phyloP scores from a whole-genome alignment of 371 early-diverging fungal species.

The Blakeslea trispora region DNA sequence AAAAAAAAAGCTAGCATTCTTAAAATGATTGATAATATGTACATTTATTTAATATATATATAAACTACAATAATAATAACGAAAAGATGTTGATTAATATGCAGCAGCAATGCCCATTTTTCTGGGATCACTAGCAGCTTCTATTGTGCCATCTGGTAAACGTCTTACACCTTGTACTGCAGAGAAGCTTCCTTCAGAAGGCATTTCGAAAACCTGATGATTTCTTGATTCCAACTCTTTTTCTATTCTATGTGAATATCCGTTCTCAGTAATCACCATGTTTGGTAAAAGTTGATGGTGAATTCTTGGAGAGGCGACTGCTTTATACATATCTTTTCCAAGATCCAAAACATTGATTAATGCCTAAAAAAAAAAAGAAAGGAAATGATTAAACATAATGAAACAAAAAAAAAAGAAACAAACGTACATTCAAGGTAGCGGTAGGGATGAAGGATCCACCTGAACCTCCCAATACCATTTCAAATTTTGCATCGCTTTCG shows the following conservation, averaged over 20 bases:
- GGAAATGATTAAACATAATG: no score
- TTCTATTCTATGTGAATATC: slow-evolving; percentile 13
- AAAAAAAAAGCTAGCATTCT: no score
- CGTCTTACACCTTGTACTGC: slow-evolving; percentile 45
- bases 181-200: slow-evolving; percentile 15
- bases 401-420: no score
- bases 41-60: neutral
- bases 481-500: slow-evolving; percentile 68
- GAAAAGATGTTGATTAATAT: slow-evolving; percentile 8
- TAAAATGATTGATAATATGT: no score
- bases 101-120: slow-evolving; percentile 47
- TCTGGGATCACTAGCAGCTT: slow-evolving; percentile 50
- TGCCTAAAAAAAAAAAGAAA: slow-evolving; percentile 35
- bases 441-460: slow-evolving; percentile 97
- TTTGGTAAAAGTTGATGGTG: slow-evolving; percentile 96
- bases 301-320: slow-evolving; percentile 80
- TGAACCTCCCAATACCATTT: slow-evolving; percentile 86
- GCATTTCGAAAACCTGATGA: slow-evolving; percentile 20
- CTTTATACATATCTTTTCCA: slow-evolving; percentile 65
- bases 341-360: slow-evolving; percentile 80
- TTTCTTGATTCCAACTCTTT: slow-evolving; percentile 21
- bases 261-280: slow-evolving; percentile 43
- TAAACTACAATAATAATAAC: neutral
- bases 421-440: slow-evolving; percentile 70
- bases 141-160: slow-evolving; percentile 28